Evolutionary conservation across 805 yeast genomes (phyloP).

Genomic region (Candida hispaniensis): DNA sequence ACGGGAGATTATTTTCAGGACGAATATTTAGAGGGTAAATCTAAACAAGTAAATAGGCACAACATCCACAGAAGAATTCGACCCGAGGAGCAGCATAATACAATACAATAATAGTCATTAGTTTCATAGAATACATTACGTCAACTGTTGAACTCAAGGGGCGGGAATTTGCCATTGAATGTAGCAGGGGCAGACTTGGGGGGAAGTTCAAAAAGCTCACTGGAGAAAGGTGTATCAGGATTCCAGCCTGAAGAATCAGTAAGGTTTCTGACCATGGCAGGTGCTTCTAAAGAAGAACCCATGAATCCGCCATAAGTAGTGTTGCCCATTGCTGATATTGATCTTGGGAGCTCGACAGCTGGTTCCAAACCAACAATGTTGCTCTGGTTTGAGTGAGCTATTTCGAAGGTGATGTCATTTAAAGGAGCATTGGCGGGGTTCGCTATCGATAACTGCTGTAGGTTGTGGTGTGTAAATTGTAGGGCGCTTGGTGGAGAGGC

Average conservation of each 20-base stretch:
- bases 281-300: constrained; percentile 12
- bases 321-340: too few relatives aligned
- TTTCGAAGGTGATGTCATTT: constrained; percentile 18
- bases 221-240: constrained; percentile 10
- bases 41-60: neutral
- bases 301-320: too few relatives aligned
- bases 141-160: too few relatives aligned
- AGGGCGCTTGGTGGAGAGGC: constrained; percentile 1
- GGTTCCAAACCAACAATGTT: constrained; percentile 13
- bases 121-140: too few relatives aligned
- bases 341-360: too few relatives aligned
- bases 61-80: too few relatives aligned
- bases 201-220: constrained; percentile 6
- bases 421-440: constrained; percentile 14
- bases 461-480: constrained; percentile 7
- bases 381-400: constrained; percentile 21
- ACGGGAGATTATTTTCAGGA: neutral
- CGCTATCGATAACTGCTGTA: constrained; percentile 4
- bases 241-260: constrained; percentile 14
- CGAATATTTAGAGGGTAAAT: constrained; percentile 1
- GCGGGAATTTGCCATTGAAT: constrained; percentile 15
- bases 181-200: constrained; percentile 14
- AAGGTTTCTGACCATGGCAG: constrained; percentile 11
- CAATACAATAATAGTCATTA: too few relatives aligned
- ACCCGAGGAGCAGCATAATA: too few relatives aligned